Percentiles rank a stretch among this genome's conserved stretches.
Evolutionary conservation across 2,329 filamentous ascomycete species (phyloP).

Genomic region (Phyllosticta citrichinensis): DNA sequence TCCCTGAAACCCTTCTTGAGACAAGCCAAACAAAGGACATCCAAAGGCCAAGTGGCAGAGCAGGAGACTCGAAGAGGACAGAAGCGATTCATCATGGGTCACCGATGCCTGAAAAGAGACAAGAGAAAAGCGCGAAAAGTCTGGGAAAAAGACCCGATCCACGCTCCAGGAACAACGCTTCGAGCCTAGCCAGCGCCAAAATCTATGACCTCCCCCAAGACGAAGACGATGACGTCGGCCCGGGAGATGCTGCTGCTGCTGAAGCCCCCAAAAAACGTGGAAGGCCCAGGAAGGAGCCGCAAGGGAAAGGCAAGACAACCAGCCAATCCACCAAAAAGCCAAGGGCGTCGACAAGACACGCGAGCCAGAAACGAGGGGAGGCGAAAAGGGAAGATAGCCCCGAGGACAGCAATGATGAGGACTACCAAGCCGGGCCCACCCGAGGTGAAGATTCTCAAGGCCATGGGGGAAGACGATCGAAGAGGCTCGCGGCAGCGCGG

Average conservation of each 20-base stretch:
- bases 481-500: not conserved
- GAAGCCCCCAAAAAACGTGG: not conserved
- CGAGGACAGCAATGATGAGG: not conserved
- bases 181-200: not conserved
- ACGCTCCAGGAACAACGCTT: not conserved
- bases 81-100: not conserved
- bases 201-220: not conserved
- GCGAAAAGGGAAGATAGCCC: not conserved
- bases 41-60: no score
- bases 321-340: not conserved
- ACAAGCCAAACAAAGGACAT: no score
- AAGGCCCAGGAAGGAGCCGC: not conserved
- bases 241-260: not conserved
- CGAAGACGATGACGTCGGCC: not conserved
- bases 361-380: not conserved
- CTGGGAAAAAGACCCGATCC: not conserved
- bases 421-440: not conserved
- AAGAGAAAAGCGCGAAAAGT: not conserved
- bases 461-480: not conserved
- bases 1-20: no score
- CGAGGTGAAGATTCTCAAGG: not conserved
- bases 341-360: not conserved
- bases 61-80: not conserved
- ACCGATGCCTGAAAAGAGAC: not conserved
- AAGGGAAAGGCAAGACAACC: not conserved